Evolutionary conservation across 108 stramenopile genomes (phyloP).

Genomic region (Ochromonas danica): DNA sequence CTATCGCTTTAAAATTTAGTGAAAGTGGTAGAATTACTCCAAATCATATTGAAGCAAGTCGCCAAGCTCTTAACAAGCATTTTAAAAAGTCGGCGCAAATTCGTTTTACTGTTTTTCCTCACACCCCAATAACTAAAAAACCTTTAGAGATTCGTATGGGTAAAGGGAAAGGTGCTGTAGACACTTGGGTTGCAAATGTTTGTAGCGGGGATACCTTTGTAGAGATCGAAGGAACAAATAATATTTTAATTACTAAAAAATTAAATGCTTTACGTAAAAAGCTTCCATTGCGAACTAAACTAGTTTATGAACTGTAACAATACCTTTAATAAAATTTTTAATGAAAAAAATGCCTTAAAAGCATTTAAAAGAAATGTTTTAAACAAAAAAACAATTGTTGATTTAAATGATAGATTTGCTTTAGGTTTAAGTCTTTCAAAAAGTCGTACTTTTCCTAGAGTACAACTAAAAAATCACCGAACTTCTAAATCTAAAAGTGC

Average conservation of each 20-base stretch:
- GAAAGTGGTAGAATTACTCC: slow-evolving; percentile 12
- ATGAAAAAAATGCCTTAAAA: slow-evolving; percentile 17
- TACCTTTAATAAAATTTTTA: slow-evolving; percentile 18
- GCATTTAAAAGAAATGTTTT: slow-evolving; percentile 17
- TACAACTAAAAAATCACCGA: slow-evolving; percentile 17
- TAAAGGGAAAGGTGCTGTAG: slow-evolving; percentile 27
- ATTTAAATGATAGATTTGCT: slow-evolving; percentile 2
- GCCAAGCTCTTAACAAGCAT: slow-evolving; percentile 3
- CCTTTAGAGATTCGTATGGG: slow-evolving; percentile 25
- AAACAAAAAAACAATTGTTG: slow-evolving; percentile 17
- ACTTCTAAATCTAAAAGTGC: slow-evolving; percentile 17
- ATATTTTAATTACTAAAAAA: slow-evolving; percentile 7
- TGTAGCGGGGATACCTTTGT: slow-evolving; percentile 4
- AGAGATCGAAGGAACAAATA: slow-evolving; percentile 18
- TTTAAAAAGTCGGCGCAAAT: slow-evolving; percentile 9
- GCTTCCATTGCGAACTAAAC: slow-evolving; percentile 20
- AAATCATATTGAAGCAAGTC: slow-evolving; percentile 16
- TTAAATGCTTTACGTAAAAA: slow-evolving; percentile 20
- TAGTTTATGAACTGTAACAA: slow-evolving; percentile 24
- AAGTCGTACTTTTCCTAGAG: slow-evolving; percentile 15
- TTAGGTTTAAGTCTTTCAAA: slow-evolving; percentile 27
- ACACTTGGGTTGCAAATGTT: slow-evolving; percentile 9
- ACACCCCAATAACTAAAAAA: slow-evolving; percentile 32
- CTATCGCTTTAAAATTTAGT: slow-evolving; percentile 10
- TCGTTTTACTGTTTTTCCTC: not conserved